phyloP scores from a whole-genome alignment of 1,284 basidiomycete species.

The Ustilago sp. region DNA sequence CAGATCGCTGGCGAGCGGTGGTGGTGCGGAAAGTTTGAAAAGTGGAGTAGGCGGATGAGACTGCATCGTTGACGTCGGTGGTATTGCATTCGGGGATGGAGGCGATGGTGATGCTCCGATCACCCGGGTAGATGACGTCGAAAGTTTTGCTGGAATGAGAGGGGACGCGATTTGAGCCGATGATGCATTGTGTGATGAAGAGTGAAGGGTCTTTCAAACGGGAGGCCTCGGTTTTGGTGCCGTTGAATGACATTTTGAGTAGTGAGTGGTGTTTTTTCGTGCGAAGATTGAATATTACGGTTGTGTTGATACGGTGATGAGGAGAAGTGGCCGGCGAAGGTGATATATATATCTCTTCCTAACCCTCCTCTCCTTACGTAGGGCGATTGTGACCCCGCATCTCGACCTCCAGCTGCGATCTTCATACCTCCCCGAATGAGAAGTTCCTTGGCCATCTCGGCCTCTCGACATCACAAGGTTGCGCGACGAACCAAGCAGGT shows the following conservation, averaged over 20 bases:
- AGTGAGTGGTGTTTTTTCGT: too few species aligned
- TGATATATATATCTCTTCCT: too few species aligned
- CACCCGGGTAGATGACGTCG: slow-evolving; percentile 34
- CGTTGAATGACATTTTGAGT: slow-evolving; percentile 23
- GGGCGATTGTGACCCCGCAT: background rate
- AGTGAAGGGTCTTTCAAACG: slow-evolving; percentile 38
- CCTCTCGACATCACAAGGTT: too few species aligned
- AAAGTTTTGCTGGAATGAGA: slow-evolving; percentile 35
- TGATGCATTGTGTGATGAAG: slow-evolving; percentile 33
- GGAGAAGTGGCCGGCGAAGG: too few species aligned
- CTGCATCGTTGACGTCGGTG: slow-evolving; percentile 33
- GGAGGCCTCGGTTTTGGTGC: slow-evolving; percentile 20
- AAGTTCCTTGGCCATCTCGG: too few species aligned
- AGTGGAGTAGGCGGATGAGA: slow-evolving; percentile 22
- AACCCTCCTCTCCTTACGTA: too few species aligned
- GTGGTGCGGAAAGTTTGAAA: slow-evolving; percentile 27
- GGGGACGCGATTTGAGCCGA: slow-evolving; percentile 26
- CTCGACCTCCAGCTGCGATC: background rate
- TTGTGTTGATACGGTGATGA: too few species aligned
- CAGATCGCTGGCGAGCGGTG: slow-evolving; percentile 30
- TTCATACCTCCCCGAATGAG: background rate
- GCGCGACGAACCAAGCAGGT: too few species aligned
- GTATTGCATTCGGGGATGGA: slow-evolving; percentile 38
- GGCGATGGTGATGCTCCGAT: slow-evolving; percentile 20
- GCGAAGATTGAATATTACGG: too few species aligned